Evolutionary conservation across 768 basidiomycete genomes (phyloP), one percentile per base, ranked within the genome.

Genomic region (Boletus barrowsii): DNA sequence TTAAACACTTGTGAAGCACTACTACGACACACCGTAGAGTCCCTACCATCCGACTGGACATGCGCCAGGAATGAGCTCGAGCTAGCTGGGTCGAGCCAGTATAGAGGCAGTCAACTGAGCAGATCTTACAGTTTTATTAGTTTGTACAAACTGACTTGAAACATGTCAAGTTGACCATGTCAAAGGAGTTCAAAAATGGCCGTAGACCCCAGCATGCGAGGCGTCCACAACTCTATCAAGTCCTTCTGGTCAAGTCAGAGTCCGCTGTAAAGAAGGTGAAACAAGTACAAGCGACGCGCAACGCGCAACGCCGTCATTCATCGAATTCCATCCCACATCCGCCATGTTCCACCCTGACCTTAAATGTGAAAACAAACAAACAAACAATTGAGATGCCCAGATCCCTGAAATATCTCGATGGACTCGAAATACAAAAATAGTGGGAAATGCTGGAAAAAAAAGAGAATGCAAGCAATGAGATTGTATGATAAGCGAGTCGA

Each of bases 401-500:
- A n/a, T n/a, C n/a, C n/a, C n/a, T n/a, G n/a, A n/a, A n/a, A n/a
- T n/a, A n/a, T n/a, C n/a, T n/a, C n/a, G n/a, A n/a, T n/a, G n/a
- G n/a, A n/a, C n/a, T 40, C 51, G 40, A 55, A 26, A 53, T 54
- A 68, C 60, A 57, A 47, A 60, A 51, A 58, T 36, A 40, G 39
- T 40, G 36, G 26, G 26, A 42, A 54, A 59, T 64, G 59, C 60
- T 51, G 42, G 54, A 59, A 36, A 47, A 37, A 59, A 36, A 47
- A 37, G 54, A 51, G 58, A 50, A 59, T 59, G 54, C 58, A 61
- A 69, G 70, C 68, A 71, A 54, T 56, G 67, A 26, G 56, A 61
- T 61, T 61, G 63, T 69, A 72, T 48, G 67, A 57, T 72, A 72
- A 64, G 47, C 63, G 54, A 47, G 55, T 55, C 58, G 55, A 52